Percentiles rank a stretch among this genome's conserved stretches.
These are phyloP conservation scores for Ceratobasidium sp. DNA, from an alignment of 1,284 basidiomycete genomes.

Conservation along the genomic window DNA sequence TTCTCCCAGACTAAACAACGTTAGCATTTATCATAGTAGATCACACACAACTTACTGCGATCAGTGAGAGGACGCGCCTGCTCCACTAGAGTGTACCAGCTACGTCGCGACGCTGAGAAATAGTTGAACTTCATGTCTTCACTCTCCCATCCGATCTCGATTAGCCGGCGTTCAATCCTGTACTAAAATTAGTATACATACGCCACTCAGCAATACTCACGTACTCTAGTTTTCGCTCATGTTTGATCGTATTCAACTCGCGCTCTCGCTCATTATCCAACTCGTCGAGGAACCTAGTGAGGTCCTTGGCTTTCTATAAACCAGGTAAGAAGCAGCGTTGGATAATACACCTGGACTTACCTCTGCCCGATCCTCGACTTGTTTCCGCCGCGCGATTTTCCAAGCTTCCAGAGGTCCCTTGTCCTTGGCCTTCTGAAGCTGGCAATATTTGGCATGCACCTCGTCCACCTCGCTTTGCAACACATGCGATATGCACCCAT, in stretches of 20 bases:
- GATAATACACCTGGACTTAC: neutral
- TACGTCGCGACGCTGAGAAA: neutral
- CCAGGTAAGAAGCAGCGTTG: neutral
- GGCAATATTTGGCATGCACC: neutral
- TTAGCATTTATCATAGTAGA: neutral
- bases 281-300: neutral
- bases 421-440: neutral
- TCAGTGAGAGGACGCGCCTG: constrained; percentile 34
- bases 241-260: neutral
- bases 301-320: neutral
- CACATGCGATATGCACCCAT: neutral
- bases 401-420: neutral
- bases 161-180: constrained; percentile 11
- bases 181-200: neutral
- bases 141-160: constrained; percentile 34
- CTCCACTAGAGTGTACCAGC: constrained; percentile 18
- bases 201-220: neutral
- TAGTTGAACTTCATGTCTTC: constrained; percentile 20
- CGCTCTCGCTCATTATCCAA: neutral
- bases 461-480: neutral
- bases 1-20: constrained; percentile 10
- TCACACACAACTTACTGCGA: constrained; percentile 9
- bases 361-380: neutral
- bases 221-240: neutral
- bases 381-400: neutral